Conservation (phyloP, 768 basidiomycete genomes). For the Pisolithus marmoratus region DNA sequence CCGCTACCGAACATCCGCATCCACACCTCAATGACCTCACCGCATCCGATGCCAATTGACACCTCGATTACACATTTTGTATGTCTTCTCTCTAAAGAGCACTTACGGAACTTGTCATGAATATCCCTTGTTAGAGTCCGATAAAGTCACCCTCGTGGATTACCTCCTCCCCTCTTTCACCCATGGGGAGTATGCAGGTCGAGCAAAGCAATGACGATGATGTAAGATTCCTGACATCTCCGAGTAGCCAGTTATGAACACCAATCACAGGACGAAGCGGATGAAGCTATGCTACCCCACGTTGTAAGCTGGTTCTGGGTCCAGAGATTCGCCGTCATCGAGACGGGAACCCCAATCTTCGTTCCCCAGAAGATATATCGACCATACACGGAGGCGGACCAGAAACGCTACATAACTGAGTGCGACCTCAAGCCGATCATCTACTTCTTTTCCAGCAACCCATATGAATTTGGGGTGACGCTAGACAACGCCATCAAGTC, state of each 20-base stretch:
- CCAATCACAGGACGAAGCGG: conserved; percentile 15
- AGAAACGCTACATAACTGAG: conserved; percentile 70
- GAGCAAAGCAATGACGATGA: neutral
- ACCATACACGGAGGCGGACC: conserved; percentile 73
- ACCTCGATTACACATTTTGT: neutral
- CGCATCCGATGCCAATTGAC: too few species aligned
- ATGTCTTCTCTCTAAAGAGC: neutral
- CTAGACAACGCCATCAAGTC: conserved; percentile 61
- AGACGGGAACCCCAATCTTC: conserved; percentile 39
- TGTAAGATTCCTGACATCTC: conserved; percentile 8
- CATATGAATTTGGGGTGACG: conserved; percentile 54
- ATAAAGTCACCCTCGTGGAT: neutral
- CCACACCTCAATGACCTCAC: neutral
- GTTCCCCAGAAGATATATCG: conserved; percentile 69
- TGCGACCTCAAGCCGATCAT: conserved; percentile 59
- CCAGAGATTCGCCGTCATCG: conserved; percentile 9
- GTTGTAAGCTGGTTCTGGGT: conserved; percentile 22
- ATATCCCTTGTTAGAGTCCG: neutral
- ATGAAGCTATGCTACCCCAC: conserved; percentile 18
- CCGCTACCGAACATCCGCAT: neutral
- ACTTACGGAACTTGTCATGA: neutral
- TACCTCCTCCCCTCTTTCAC: neutral
- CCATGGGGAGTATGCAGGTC: neutral
- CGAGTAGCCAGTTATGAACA: neutral
- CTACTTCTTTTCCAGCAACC: conserved; percentile 50